Evolutionary conservation across 768 basidiomycete species (phyloP).

Genomic region (Lepiota venenata): DNA sequence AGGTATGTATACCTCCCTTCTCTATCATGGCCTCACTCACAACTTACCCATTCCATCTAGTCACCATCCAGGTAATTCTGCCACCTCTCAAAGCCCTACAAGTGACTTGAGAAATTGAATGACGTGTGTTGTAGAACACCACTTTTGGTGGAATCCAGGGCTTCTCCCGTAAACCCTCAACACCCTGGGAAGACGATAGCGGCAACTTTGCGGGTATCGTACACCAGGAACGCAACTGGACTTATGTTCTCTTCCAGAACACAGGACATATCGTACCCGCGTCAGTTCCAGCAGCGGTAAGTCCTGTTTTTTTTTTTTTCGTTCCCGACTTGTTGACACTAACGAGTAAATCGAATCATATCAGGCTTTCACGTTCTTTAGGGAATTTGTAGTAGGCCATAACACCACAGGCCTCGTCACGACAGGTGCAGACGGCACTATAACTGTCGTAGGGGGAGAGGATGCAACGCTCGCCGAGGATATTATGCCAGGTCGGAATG

Average conservation of each 20-base stretch:
- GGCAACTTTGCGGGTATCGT: constrained; percentile 64
- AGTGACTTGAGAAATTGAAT: constrained; percentile 2
- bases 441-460: constrained; percentile 46
- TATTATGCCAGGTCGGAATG: constrained; percentile 51
- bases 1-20: constrained; percentile 34
- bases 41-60: constrained; percentile 26
- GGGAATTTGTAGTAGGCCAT: constrained; percentile 65
- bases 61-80: constrained; percentile 48
- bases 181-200: constrained; percentile 60
- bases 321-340: background rate
- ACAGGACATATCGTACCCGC: constrained; percentile 40
- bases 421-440: constrained; percentile 21
- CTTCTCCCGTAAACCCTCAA: constrained; percentile 65
- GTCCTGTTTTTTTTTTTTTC: constrained; percentile 12
- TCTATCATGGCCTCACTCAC: background rate
- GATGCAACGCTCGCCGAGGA: constrained; percentile 39
- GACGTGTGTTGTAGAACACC: constrained; percentile 48
- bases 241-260: constrained; percentile 39
- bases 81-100: background rate
- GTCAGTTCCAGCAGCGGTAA: constrained; percentile 33
- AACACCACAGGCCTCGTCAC: constrained; percentile 58
- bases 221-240: constrained; percentile 74
- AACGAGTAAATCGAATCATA: background rate
- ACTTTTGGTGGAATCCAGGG: constrained; percentile 78
- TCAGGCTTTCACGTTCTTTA: constrained; percentile 58